Evolutionary conservation across 192 early-diverging fungal species (phyloP).

Genomic region (Chytriomyces sp.): DNA sequence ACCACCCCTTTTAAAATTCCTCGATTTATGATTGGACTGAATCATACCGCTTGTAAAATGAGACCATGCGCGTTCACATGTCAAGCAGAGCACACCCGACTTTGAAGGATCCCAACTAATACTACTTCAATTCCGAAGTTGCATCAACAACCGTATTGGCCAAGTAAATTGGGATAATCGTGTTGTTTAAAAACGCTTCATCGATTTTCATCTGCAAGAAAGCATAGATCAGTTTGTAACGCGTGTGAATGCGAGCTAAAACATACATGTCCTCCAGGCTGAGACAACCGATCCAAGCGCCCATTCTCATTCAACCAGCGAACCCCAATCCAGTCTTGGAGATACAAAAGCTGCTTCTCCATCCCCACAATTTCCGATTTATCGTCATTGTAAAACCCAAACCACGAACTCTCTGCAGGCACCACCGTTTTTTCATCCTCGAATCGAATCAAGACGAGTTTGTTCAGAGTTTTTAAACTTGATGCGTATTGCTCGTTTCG

Average conservation of each 20-base stretch:
- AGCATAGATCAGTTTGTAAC: background rate
- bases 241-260: background rate
- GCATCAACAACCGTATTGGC: background rate
- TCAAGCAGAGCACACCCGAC: too few species aligned
- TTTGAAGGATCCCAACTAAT: too few species aligned
- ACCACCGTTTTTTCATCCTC: slow-evolving; percentile 75
- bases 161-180: slow-evolving; percentile 18
- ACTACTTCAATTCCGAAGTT: background rate
- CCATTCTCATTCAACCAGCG: slow-evolving; percentile 41
- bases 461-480: slow-evolving; percentile 67
- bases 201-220: slow-evolving; percentile 24
- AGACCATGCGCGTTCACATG: too few species aligned
- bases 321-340: slow-evolving; percentile 54
- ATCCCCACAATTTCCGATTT: slow-evolving; percentile 38
- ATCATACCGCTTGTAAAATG: too few species aligned
- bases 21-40: too few species aligned
- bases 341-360: slow-evolving; percentile 41
- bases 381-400: slow-evolving; percentile 47
- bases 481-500: slow-evolving; percentile 64
- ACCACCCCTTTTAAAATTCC: too few species aligned
- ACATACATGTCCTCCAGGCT: slow-evolving; percentile 42
- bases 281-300: slow-evolving; percentile 33
- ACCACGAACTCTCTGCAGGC: slow-evolving; percentile 54
- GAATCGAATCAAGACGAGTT: slow-evolving; percentile 85
- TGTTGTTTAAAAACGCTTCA: slow-evolving; percentile 12